phyloP scores from a whole-genome alignment of 805 yeast genomes.

The Wickerhamomyces subpelliculosus region DNA sequence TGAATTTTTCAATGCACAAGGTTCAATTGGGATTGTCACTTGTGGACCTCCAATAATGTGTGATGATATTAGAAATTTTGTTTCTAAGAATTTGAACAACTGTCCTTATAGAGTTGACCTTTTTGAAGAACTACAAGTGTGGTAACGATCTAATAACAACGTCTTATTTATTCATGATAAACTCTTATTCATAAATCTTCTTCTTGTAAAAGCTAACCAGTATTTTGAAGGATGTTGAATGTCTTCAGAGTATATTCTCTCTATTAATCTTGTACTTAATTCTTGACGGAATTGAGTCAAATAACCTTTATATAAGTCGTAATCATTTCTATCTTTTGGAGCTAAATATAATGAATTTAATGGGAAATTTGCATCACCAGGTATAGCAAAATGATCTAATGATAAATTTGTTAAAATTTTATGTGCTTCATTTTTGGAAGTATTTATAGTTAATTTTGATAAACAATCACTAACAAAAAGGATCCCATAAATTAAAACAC shows the following conservation, averaged over 20 bases:
- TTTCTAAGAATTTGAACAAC: constrained; percentile 35
- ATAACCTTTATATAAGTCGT: constrained; percentile 73
- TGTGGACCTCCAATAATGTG: constrained; percentile 66
- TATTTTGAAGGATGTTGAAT: constrained; percentile 67
- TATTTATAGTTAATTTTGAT: constrained; percentile 44
- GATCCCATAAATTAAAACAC: constrained; percentile 90
- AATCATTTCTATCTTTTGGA: constrained; percentile 67
- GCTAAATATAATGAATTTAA: constrained; percentile 71
- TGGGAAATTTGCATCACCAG: constrained; percentile 95
- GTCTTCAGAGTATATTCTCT: constrained; percentile 60
- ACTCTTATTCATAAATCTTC: constrained; percentile 92
- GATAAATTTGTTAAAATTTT: constrained; percentile 76
- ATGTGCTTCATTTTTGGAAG: constrained; percentile 51
- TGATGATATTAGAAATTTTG: constrained; percentile 45
- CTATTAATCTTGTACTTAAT: constrained; percentile 71
- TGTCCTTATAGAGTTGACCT: constrained; percentile 53
- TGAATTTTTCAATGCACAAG: constrained; percentile 32
- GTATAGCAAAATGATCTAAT: constrained; percentile 80
- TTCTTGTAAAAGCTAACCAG: constrained; percentile 94
- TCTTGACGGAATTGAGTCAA: constrained; percentile 94
- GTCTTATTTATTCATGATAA: constrained; percentile 21
- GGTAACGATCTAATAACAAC: constrained; percentile 38
- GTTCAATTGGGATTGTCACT: constrained; percentile 44
- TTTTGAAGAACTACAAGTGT: constrained; percentile 69
- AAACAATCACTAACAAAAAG: constrained; percentile 83